phyloP scores from a whole-genome alignment of 495 filamentous ascomycete genomes.

The Neurospora sp. region DNA sequence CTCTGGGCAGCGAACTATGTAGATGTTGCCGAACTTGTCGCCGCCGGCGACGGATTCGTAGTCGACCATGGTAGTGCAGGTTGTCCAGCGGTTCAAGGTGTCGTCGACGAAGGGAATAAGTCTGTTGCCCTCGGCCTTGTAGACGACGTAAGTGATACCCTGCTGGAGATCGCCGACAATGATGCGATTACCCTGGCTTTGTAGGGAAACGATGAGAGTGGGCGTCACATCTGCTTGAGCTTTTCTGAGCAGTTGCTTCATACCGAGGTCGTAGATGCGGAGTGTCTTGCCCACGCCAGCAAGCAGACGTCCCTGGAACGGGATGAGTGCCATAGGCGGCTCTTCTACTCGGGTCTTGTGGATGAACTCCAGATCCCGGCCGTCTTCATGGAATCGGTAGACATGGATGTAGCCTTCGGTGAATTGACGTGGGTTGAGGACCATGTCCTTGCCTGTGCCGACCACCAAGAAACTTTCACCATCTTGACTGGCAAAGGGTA shows the following conservation, averaged over 20 bases:
- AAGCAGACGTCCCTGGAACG: constrained; percentile 83
- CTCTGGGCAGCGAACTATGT: constrained; percentile 78
- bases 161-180: constrained; percentile 87
- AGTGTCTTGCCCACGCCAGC: constrained; percentile 76
- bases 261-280: constrained; percentile 81
- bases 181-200: constrained; percentile 87
- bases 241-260: constrained; percentile 85
- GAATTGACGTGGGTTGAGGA: constrained; percentile 61
- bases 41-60: constrained; percentile 94
- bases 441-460: constrained; percentile 85
- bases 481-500: constrained; percentile 78
- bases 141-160: constrained; percentile 82
- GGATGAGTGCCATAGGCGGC: constrained; percentile 77
- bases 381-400: constrained; percentile 82
- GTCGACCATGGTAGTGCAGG: constrained; percentile 83
- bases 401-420: constrained; percentile 81
- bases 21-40: constrained; percentile 96
- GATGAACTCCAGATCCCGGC: constrained; percentile 79
- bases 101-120: constrained; percentile 92
- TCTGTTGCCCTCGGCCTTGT: constrained; percentile 83
- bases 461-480: constrained; percentile 86
- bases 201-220: constrained; percentile 73
- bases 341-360: constrained; percentile 90
- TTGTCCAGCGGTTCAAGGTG: constrained; percentile 78
- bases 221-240: constrained; percentile 70